Evolutionary conservation across 139 green algal genomes (phyloP).

Genomic region (Chlamydomonas sphaeroides): DNA sequence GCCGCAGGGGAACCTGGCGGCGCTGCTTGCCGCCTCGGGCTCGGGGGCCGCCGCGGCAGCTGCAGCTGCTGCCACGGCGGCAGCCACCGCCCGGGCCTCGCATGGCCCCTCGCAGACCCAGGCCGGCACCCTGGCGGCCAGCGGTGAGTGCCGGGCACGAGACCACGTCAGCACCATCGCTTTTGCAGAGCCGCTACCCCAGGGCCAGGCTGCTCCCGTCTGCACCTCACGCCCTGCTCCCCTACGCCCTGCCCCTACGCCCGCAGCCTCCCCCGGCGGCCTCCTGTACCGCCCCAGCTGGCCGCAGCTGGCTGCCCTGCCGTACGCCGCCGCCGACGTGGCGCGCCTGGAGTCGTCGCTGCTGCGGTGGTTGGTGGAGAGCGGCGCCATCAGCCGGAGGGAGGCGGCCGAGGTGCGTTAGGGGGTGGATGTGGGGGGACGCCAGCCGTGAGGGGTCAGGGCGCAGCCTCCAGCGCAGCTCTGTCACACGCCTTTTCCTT

Average conservation of each 20-base stretch:
- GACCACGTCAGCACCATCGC: too few species aligned
- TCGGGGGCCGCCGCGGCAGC: neutral
- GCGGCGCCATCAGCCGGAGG: slow-evolving; percentile 23
- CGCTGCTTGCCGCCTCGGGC: neutral
- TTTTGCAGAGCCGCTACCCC: too few species aligned
- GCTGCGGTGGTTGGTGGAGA: slow-evolving; percentile 42
- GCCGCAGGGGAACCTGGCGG: neutral
- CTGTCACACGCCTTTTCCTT: neutral
- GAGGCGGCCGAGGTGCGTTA: slow-evolving; percentile 1
- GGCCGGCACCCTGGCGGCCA: too few species aligned
- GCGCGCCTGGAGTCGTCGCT: slow-evolving; percentile 34
- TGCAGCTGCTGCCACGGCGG: neutral
- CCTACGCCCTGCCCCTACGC: neutral
- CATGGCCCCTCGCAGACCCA: too few species aligned
- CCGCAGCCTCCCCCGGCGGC: neutral
- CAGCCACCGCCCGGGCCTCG: neutral
- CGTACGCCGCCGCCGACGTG: slow-evolving; percentile 18
- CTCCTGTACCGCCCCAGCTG: slow-evolving; percentile 34
- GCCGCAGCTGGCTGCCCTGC: slow-evolving; percentile 18
- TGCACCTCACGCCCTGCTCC: too few species aligned
- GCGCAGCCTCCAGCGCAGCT: neutral
- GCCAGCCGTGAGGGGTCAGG: neutral
- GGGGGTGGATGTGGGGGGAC: neutral
- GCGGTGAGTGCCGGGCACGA: too few species aligned
- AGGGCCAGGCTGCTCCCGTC: too few species aligned